Evolutionary conservation across 2,329 filamentous ascomycete genomes (phyloP).

Genomic region (Hypoxylon sp.): DNA sequence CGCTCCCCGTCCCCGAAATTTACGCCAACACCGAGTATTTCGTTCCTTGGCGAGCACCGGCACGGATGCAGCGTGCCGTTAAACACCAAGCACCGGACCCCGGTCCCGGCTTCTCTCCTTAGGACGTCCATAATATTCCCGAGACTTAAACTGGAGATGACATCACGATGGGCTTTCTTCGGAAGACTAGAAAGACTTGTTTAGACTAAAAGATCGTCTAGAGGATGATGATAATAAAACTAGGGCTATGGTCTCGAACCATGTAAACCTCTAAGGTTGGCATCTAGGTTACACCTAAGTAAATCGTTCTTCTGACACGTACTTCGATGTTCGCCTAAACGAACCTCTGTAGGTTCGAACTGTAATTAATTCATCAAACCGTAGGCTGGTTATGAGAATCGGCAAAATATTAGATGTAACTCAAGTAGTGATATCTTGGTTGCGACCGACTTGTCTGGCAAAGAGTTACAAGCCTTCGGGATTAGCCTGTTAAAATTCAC

Average conservation of each 20-base stretch:
- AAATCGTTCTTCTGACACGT: background rate
- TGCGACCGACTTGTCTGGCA: background rate
- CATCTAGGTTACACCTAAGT: background rate
- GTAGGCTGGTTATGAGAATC: background rate
- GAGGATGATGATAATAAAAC: background rate
- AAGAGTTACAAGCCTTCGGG: background rate
- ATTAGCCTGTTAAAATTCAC: background rate
- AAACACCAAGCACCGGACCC: background rate
- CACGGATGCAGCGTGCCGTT: background rate
- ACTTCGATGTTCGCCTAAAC: background rate
- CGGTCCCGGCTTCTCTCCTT: background rate
- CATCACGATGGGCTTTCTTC: conserved; percentile 6
- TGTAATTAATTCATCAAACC: background rate
- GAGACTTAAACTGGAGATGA: background rate
- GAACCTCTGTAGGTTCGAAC: background rate
- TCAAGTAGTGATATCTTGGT: background rate
- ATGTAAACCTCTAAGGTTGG: background rate
- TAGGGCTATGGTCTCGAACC: background rate
- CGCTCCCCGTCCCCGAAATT: background rate
- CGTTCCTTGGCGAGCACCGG: background rate
- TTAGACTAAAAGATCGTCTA: background rate
- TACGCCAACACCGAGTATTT: background rate
- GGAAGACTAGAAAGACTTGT: background rate
- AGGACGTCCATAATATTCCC: background rate
- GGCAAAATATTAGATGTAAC: background rate